Percentiles rank a stretch among this genome's conserved stretches.
Evolutionary conservation across 2,329 filamentous ascomycete species (phyloP).

Genomic region (Ophiostoma triangulosporum): DNA sequence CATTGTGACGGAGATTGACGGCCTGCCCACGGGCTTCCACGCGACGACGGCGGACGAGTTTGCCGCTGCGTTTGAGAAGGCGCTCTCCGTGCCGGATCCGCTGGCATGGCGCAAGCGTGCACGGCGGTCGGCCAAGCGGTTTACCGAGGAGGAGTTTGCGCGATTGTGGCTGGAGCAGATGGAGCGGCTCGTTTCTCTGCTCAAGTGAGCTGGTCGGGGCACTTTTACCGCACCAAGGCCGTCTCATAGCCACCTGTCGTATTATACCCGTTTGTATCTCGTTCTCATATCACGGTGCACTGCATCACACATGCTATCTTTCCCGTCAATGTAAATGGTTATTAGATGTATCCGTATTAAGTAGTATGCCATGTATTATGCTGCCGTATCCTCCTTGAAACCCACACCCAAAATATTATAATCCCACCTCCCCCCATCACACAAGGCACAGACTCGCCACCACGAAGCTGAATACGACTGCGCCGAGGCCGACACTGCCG

Average conservation of each 20-base stretch:
- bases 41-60: conserved; percentile 69
- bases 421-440: too few species aligned
- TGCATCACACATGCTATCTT: too few species aligned
- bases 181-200: conserved; percentile 47
- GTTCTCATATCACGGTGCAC: too few species aligned
- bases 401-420: too few species aligned
- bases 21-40: conserved; percentile 76
- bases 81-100: conserved; percentile 58
- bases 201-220: conserved; percentile 1
- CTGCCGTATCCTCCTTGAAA: too few species aligned
- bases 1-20: conserved; percentile 74
- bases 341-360: too few species aligned
- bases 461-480: not conserved
- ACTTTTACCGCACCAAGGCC: too few species aligned
- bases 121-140: conserved; percentile 63
- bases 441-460: not conserved
- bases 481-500: not conserved
- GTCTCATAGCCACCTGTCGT: too few species aligned
- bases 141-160: conserved; percentile 78
- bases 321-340: too few species aligned
- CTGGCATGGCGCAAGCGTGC: conserved; percentile 64
- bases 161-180: conserved; percentile 65
- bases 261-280: too few species aligned
- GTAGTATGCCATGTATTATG: too few species aligned
- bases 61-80: conserved; percentile 65